Conservation (phyloP, 129 eudicot species). For the Saussurea involucrata region DNA sequence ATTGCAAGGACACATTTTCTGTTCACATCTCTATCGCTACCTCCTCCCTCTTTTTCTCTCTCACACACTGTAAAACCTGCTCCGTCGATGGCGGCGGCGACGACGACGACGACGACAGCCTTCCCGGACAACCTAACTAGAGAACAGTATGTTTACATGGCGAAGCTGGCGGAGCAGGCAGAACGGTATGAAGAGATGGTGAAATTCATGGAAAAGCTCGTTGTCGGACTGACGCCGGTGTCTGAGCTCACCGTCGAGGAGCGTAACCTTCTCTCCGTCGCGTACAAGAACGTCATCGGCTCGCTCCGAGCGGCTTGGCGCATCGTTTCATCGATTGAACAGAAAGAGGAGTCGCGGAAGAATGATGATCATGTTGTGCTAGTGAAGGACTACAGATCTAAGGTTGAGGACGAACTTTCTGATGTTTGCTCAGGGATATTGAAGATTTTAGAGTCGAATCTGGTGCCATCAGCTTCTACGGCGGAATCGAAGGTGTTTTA, state of each 20-base stretch:
- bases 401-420: slow-evolving; percentile 46
- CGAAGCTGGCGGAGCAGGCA: slow-evolving; percentile 49
- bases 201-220: slow-evolving; percentile 53
- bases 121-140: slow-evolving; percentile 22
- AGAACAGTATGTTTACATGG: slow-evolving; percentile 55
- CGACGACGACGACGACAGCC: neutral
- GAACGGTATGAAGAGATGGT: slow-evolving; percentile 72
- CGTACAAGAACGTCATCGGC: slow-evolving; percentile 42
- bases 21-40: neutral
- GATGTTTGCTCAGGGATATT: slow-evolving; percentile 43
- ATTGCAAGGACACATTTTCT: slow-evolving; percentile 14
- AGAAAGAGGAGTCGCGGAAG: slow-evolving; percentile 47
- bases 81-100: slow-evolving; percentile 15
- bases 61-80: neutral
- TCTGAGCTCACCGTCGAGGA: slow-evolving; percentile 56
- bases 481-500: slow-evolving; percentile 60
- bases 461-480: slow-evolving; percentile 47
- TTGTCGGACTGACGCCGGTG: slow-evolving; percentile 30
- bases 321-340: slow-evolving; percentile 42
- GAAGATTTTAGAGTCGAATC: slow-evolving; percentile 34
- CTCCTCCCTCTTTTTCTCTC: neutral
- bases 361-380: slow-evolving; percentile 50
- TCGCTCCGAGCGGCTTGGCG: slow-evolving; percentile 42
- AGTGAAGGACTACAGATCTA: slow-evolving; percentile 58
- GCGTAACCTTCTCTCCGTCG: slow-evolving; percentile 52